Evolutionary conservation across 2,329 filamentous ascomycete species (phyloP), one percentile per base, ranked within the genome.

Genomic region (Alternaria novae-zelandiae): DNA sequence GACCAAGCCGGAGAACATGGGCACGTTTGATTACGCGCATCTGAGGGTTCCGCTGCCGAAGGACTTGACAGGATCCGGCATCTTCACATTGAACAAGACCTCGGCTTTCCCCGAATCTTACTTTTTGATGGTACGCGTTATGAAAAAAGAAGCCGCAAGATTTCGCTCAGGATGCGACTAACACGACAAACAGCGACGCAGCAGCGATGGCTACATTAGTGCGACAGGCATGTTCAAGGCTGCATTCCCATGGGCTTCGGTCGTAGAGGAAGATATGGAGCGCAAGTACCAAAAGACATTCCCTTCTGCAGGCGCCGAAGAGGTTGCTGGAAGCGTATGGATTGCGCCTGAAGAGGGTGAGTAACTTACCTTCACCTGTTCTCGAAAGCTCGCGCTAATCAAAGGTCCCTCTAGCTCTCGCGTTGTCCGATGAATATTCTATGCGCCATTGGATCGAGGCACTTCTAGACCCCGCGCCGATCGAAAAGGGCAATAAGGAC

Each of bases 261-360:
- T 86, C 20, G 82, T 86, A 28, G 91, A 96, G 70, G 92, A 96
- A 76, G 88, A 92, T 72, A 82, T 83, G 2, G 92, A 96, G 83
- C 90, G 92, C 77, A 89, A 87, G 74, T 94, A 93, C 81, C 90
- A 99, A 82, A 97, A 97, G 83, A 88, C 87, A 7, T 89, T 96
- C 26, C 82, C 88, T 32, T 91, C 91, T 28, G 96, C 94, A 10
- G 97, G 94, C 72, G 86, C 86, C 60, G 94, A 98, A 77, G 96
- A 98, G 84, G 94, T 96, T 28, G 96, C 96, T 25, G 96, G 96
- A 49, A 99, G 97, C 80, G 89, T 99, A 56, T 99, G 96, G 96
- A 94, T 98, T 54, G 89, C 93, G 50, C 94, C 95, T 6, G 86
- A 90, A 69, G 83, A 88, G 78, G 89, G 89, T 91, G 83, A 62